Percentiles rank a stretch among this genome's conserved stretches.
phyloP scores from a whole-genome alignment of 371 early-diverging fungal species.

The Chytridiales sp. region DNA sequence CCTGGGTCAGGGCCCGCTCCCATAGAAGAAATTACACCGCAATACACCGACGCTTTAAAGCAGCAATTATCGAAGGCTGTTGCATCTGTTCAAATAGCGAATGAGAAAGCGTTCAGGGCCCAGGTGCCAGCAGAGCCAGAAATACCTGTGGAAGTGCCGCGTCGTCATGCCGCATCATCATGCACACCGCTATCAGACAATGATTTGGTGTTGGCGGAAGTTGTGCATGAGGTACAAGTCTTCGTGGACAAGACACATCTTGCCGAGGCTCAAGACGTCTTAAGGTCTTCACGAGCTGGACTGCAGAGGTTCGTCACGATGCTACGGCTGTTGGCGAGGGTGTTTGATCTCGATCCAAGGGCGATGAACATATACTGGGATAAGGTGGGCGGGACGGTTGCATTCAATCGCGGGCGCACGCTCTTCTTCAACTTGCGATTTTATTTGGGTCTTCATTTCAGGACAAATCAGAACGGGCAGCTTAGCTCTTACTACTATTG shows the following conservation, averaged over 20 bases:
- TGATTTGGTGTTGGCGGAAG: conserved; percentile 28
- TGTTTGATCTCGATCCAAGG: conserved; percentile 61
- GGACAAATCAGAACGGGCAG: conserved; percentile 31
- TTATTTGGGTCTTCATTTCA: conserved; percentile 72
- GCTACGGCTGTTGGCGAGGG: conserved; percentile 54
- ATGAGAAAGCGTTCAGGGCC: conserved; percentile 31
- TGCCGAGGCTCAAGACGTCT: conserved; percentile 9
- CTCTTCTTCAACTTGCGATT: conserved; percentile 84
- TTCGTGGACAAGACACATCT: conserved; percentile 31
- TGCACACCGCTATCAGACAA: conserved; percentile 30
- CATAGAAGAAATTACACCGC: conserved; percentile 26
- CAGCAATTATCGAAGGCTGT: conserved; percentile 30
- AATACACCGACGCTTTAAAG: conserved; percentile 23
- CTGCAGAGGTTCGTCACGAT: conserved; percentile 55
- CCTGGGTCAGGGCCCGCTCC: conserved; percentile 3
- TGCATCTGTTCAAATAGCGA: conserved; percentile 18
- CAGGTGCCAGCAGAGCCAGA: conserved; percentile 29
- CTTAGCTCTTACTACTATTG: conserved; percentile 73
- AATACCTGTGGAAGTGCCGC: conserved; percentile 11
- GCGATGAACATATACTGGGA: conserved; percentile 80
- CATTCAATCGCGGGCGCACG: conserved; percentile 76
- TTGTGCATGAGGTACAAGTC: conserved; percentile 26
- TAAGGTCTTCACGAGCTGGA: not conserved
- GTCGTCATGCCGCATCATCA: conserved; percentile 20
- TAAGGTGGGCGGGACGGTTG: conserved; percentile 65